Evolutionary conservation across 371 early-diverging fungal species (phyloP), one percentile per base, ranked within the genome.

Genomic region (Mortierella sp.): DNA sequence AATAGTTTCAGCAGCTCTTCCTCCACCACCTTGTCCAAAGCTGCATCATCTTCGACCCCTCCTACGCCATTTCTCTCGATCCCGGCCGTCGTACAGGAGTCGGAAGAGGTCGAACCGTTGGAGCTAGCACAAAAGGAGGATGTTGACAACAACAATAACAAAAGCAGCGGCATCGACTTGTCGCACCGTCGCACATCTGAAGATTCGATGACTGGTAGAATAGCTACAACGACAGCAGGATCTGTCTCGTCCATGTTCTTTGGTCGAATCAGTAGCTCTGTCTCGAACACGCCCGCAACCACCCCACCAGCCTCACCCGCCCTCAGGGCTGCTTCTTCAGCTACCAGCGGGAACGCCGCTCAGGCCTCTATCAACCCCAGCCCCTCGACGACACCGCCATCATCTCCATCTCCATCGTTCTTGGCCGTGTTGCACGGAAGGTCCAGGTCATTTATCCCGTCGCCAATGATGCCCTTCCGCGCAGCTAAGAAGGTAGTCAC

Each of bases 251-350:
- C 69, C 9, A 25, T 74, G 14, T 72, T 71, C 65, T 76, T 76
- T 62, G 66, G 72, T 16, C 52, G 70, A 44, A 18, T 55, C 18
- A 44, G 61, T 7, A 44, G 19, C 43, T 68, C 77, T 2, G 62
- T 55, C 29, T 60, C 68, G 1, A 67, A 46, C 18, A 76, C 77
- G 3, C 77, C 72, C 1, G 59, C 55, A 7, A 65, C 61, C 21
- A 76, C 77, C 0, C 77, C 77, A 1, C 77, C 77, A 9, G 57
- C 77, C 25, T 76, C 77, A 1, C 77, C 77, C 5, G 68, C 64
- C 12, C 65, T 76, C 6, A 43, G 43, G 11, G 77, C 77, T 0
- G 25, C 77, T 0, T 16, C 68, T 3, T 68, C 65, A 7, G 14
- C 30, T 16, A 62, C 9, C 37, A 37, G 9, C 37, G 9, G 37